These are phyloP conservation scores for Truncatella angustata DNA, from an alignment of 2,329 filamentous ascomycete species.

Conservation along the genomic window DNA sequence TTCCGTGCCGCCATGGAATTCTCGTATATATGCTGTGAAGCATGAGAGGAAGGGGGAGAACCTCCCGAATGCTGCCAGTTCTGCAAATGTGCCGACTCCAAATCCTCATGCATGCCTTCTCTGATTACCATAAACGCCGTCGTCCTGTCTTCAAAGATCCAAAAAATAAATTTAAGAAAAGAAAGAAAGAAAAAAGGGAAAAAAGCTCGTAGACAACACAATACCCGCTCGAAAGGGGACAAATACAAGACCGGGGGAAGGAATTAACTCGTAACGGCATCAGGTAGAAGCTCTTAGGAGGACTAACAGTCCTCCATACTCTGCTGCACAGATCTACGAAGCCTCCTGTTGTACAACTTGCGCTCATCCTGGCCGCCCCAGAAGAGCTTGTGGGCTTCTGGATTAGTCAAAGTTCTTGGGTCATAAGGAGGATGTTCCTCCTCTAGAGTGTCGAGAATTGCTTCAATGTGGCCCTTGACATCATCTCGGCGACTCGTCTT, in stretches of 20 bases:
- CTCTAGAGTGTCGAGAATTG: conserved; percentile 78
- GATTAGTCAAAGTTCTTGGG: conserved; percentile 81
- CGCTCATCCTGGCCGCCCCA: conserved; percentile 81
- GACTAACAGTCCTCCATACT: conserved; percentile 55
- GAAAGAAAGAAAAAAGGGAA: background rate
- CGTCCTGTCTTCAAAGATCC: background rate
- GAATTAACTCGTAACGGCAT: no score
- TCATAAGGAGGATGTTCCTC: conserved; percentile 88
- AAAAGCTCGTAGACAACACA: no score
- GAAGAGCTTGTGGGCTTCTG: conserved; percentile 79
- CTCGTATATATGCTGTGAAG: background rate
- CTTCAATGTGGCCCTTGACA: conserved; percentile 78
- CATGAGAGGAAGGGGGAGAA: background rate
- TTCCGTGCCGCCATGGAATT: background rate
- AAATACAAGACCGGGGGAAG: no score
- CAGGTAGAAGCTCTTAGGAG: background rate
- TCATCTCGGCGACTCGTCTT: conserved; percentile 65
- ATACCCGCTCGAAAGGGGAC: no score
- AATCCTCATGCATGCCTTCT: conserved; percentile 1
- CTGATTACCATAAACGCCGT: background rate
- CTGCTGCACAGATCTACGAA: conserved; percentile 74
- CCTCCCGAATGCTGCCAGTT: background rate
- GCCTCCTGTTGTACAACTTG: conserved; percentile 78
- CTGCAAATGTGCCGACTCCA: background rate
- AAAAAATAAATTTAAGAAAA: background rate